Percentiles rank a stretch among this genome's conserved stretches.
Conservation (phyloP, 2,329 filamentous ascomycete species). For the Cladophialophora psammophila region DNA sequence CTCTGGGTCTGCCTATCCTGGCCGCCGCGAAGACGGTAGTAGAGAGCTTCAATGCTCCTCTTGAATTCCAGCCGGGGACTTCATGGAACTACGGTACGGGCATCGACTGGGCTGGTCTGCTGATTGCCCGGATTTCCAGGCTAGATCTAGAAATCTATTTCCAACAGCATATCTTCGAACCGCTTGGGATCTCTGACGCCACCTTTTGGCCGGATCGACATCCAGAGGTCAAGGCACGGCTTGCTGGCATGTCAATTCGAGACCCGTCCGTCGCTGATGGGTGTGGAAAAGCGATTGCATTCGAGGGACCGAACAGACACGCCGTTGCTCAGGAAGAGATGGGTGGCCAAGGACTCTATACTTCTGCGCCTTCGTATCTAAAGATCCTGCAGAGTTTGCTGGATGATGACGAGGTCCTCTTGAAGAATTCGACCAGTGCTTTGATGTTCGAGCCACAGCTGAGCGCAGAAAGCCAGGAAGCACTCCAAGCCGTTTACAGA, state of each 20-base stretch:
- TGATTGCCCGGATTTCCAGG: constrained; percentile 54
- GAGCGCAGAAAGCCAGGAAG: too few species aligned
- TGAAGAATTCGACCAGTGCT: too few species aligned
- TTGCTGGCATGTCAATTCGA: not conserved
- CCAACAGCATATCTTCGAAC: constrained; percentile 56
- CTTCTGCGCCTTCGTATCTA: too few species aligned
- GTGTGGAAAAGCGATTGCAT: too few species aligned
- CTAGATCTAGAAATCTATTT: constrained; percentile 56
- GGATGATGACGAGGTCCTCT: too few species aligned
- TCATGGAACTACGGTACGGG: constrained; percentile 66
- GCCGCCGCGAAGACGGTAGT: not conserved
- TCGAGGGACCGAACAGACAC: too few species aligned
- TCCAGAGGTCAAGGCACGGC: constrained; percentile 1
- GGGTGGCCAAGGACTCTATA: too few species aligned
- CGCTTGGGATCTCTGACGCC: constrained; percentile 9
- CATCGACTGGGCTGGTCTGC: constrained; percentile 61
- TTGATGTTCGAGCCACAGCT: too few species aligned
- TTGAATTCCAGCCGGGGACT: constrained; percentile 70
- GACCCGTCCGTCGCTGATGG: not conserved
- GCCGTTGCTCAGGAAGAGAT: too few species aligned
- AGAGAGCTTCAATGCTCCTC: constrained; percentile 49
- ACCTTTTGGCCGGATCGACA: not conserved
- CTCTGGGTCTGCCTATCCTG: not conserved
- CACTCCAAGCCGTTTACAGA: too few species aligned
- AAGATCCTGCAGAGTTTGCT: too few species aligned